Evolutionary conservation across 306 rosid genomes (phyloP), one percentile per base, ranked within the genome.

Genomic region (Senna tora): DNA sequence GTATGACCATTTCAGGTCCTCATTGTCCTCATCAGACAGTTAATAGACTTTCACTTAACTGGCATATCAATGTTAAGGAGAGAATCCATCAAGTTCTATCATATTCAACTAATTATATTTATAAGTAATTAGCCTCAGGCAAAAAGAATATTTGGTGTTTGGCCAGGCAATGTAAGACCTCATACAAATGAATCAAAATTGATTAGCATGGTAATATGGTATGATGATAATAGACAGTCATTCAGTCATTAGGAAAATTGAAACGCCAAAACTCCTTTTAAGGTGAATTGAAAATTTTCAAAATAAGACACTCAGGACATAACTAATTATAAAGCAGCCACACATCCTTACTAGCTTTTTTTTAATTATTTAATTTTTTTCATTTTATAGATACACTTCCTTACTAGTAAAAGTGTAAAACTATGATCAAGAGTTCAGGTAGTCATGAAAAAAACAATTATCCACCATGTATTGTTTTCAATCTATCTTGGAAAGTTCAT

Each of bases 351-450:
- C 39, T 28, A 22, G 10, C 8, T 25, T 25, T 25, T 25, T 25
- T 25, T 25, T 25, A 25, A 25, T 25, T 25, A 25, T 25, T 25
- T 25, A 25, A n/a, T n/a, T n/a, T 25, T 25, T 25, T 25, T 25
- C 1, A 25, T 25, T 25, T 25, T 25, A 25, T 25, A 25, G 30
- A 25, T 1, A 25, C 22, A 25, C 34, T 11, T 1, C 14, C n/a
- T 11, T 21, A 54, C 34, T 22, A 22, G 10, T 15, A 13, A 38
- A 61, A 62, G 43, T 45, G 10, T 15, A 13, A 38, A 61, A 62
- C 43, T 45, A 71, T 43, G 53, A 70, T 3, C 28, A 54, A 62
- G 66, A 63, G 21, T 38, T 3, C 50, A 62, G 65, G 21, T 32
- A 61, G 17, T 9, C 5, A 41, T 28, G 15, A 43, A 39, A 67